Conservation (phyloP, 2,329 filamentous ascomycete genomes). For the Paraphoma chrysanthemicola region DNA sequence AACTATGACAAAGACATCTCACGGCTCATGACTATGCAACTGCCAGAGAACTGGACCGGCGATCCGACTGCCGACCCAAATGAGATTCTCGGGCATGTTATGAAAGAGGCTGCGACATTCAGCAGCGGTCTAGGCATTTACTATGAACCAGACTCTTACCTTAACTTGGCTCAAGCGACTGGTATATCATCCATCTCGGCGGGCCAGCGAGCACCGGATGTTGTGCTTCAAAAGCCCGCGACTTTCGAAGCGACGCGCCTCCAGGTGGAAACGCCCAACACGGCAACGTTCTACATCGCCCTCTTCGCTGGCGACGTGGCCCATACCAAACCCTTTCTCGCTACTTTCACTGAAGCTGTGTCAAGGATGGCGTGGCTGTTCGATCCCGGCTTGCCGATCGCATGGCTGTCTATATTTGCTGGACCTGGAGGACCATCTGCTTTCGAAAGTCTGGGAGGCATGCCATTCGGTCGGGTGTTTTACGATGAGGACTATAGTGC, state of each 20-base stretch:
- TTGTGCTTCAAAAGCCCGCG: slow-evolving; percentile 54
- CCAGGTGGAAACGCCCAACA: slow-evolving; percentile 54
- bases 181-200: slow-evolving; percentile 31
- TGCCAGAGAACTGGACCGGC: slow-evolving; percentile 44
- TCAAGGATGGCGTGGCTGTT: slow-evolving; percentile 15
- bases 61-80: slow-evolving; percentile 35
- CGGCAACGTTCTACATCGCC: slow-evolving; percentile 51
- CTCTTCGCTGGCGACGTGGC: slow-evolving; percentile 50
- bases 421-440: slow-evolving; percentile 33
- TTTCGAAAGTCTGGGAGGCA: slow-evolving; percentile 37
- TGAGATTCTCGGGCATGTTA: slow-evolving; percentile 31
- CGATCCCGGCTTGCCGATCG: slow-evolving; percentile 18
- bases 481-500: slow-evolving; percentile 42
- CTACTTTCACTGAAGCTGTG: slow-evolving; percentile 19
- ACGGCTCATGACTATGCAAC: slow-evolving; percentile 41
- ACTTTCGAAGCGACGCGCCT: slow-evolving; percentile 54
- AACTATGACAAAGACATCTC: slow-evolving; percentile 46
- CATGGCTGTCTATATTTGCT: slow-evolving; percentile 36
- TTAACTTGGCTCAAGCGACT: slow-evolving; percentile 33
- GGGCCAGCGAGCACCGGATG: slow-evolving; percentile 57
- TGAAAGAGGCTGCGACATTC: slow-evolving; percentile 39
- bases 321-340: slow-evolving; percentile 9
- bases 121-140: slow-evolving; percentile 42
- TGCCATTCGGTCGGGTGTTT: slow-evolving; percentile 46
- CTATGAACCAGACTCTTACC: slow-evolving; percentile 42